Evolutionary conservation across 371 early-diverging fungal genomes (phyloP).

Genomic region (Mucor saturninus): DNA sequence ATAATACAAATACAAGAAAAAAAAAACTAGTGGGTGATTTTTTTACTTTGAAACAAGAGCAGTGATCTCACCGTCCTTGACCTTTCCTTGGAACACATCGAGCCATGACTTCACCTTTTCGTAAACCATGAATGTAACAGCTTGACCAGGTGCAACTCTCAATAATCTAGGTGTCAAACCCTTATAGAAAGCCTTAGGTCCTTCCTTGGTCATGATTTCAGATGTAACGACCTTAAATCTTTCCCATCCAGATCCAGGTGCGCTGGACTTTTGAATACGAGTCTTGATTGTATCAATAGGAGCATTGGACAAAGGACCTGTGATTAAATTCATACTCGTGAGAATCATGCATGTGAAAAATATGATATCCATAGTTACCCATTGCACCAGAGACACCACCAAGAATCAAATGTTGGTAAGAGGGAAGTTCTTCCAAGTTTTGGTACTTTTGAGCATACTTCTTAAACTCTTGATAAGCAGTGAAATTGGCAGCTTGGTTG

Average conservation of each 20-base stretch:
- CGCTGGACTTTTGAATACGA: conserved; percentile 88
- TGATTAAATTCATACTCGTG: conserved; percentile 3
- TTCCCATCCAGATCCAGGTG: conserved; percentile 77
- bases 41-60: conserved; percentile 22
- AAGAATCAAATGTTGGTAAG: conserved; percentile 88
- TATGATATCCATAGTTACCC: conserved; percentile 48
- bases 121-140: conserved; percentile 88
- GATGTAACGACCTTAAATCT: conserved; percentile 80
- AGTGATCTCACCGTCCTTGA: conserved; percentile 41
- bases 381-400: conserved; percentile 97
- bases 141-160: conserved; percentile 88
- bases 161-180: conserved; percentile 94
- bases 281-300: conserved; percentile 99
- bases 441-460: conserved; percentile 67
- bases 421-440: conserved; percentile 82
- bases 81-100: conserved; percentile 57
- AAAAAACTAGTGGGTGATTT: not conserved
- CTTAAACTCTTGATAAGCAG: conserved; percentile 94
- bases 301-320: conserved; percentile 91
- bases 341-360: conserved; percentile 10
- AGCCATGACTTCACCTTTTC: conserved; percentile 83
- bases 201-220: conserved; percentile 86
- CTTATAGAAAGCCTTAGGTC: conserved; percentile 93
- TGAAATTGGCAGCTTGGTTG: conserved; percentile 99
- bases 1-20: too few relatives aligned